Conservation (phyloP, 495 filamentous ascomycete species). For the Aspergillus homomorphus region DNA sequence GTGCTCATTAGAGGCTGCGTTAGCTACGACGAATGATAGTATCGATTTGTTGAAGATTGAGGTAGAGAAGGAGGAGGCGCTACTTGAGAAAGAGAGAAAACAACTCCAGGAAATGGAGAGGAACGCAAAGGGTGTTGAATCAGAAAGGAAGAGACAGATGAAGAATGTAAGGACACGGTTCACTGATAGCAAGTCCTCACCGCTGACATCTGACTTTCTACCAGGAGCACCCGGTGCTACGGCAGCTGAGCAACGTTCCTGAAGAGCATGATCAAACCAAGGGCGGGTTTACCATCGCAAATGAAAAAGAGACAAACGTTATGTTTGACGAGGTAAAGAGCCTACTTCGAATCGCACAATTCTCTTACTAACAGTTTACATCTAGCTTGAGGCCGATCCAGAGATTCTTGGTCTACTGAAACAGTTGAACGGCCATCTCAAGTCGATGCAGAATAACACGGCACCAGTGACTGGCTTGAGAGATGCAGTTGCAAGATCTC, state of each 20-base stretch:
- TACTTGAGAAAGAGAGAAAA: conserved; percentile 49
- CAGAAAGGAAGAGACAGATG: conserved; percentile 41
- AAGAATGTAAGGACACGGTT: conserved; percentile 38
- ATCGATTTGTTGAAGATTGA: conserved; percentile 53
- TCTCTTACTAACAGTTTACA: conserved; percentile 10
- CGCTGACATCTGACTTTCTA: conserved; percentile 9
- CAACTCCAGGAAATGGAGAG: conserved; percentile 51
- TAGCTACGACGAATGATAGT: conserved; percentile 53
- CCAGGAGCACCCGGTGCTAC: conserved; percentile 45
- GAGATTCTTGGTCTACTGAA: conserved; percentile 34
- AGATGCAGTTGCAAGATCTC: conserved; percentile 49
- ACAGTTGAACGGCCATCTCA: conserved; percentile 54
- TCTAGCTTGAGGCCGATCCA: conserved; percentile 41
- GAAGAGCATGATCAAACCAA: conserved; percentile 14
- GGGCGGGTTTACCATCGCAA: conserved; percentile 29
- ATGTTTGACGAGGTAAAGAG: conserved; percentile 33
- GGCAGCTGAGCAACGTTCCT: conserved; percentile 29
- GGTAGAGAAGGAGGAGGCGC: conserved; percentile 50
- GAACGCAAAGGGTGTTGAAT: conserved; percentile 49
- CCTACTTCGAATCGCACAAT: background rate
- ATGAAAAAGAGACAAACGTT: conserved; percentile 21
- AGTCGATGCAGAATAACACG: conserved; percentile 54
- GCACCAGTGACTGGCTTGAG: conserved; percentile 49
- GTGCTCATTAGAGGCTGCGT: conserved; percentile 47
- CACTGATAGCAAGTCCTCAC: background rate